phyloP scores from a whole-genome alignment of 352 stramenopile species.

The Phytopythium vexans region DNA sequence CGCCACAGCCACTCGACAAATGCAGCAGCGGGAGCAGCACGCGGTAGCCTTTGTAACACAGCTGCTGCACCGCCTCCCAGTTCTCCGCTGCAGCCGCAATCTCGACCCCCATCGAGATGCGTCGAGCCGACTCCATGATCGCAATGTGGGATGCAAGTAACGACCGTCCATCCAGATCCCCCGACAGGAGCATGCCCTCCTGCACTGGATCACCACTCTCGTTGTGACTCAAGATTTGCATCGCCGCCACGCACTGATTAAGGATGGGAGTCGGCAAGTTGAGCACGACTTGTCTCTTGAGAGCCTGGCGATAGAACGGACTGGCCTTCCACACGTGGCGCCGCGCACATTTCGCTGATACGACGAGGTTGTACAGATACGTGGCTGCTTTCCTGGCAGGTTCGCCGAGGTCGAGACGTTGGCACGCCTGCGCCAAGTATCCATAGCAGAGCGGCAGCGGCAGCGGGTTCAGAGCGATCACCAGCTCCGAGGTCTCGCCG shows the following conservation, averaged over 20 bases:
- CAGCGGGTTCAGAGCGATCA: slow-evolving; percentile 68
- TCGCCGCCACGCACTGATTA: slow-evolving; percentile 41
- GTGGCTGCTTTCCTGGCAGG: slow-evolving; percentile 34
- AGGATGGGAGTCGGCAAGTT: slow-evolving; percentile 51
- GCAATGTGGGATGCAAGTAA: slow-evolving; percentile 34
- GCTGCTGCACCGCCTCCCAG: slow-evolving; percentile 35
- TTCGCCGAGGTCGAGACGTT: slow-evolving; percentile 21
- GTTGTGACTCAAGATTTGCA: slow-evolving; percentile 52
- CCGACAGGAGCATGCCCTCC: slow-evolving; percentile 33
- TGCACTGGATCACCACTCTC: slow-evolving; percentile 39
- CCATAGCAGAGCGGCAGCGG: slow-evolving; percentile 62
- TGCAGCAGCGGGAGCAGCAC: slow-evolving; percentile 66
- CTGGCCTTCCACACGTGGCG: slow-evolving; percentile 48
- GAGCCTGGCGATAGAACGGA: slow-evolving; percentile 58
- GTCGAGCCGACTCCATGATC: slow-evolving; percentile 39
- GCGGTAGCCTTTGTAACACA: slow-evolving; percentile 71
- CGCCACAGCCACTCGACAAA: slow-evolving; percentile 33
- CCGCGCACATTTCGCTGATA: slow-evolving; percentile 25
- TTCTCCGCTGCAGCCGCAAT: slow-evolving; percentile 51
- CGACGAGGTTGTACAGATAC: slow-evolving; percentile 44
- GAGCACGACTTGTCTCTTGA: slow-evolving; percentile 39
- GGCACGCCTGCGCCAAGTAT: slow-evolving; percentile 60
- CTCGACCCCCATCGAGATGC: slow-evolving; percentile 59
- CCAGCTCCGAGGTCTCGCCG: slow-evolving; percentile 51
- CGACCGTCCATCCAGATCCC: slow-evolving; percentile 22